A percentile compares a stretch with the other conserved stretches of the same genome.
These are phyloP conservation scores for Deakozyma indianensis DNA, from an alignment of 805 yeast species.

Conservation along the genomic window DNA sequence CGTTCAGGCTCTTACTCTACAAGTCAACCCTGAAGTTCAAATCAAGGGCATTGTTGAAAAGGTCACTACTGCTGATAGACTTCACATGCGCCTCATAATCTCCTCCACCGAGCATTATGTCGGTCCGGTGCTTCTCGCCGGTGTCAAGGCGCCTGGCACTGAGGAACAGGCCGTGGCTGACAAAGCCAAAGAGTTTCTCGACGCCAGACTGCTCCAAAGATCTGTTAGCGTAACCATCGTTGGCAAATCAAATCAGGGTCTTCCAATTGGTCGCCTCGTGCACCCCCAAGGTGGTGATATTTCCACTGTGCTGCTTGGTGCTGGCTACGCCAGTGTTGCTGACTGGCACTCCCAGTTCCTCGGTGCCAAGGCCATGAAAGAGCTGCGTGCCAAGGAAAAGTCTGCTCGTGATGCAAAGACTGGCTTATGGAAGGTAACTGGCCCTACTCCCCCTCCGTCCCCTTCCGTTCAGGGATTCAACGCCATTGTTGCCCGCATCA, in stretches of 20 bases:
- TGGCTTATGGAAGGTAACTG: slow-evolving; percentile 39
- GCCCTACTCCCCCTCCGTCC: slow-evolving; percentile 10
- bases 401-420: slow-evolving; percentile 40
- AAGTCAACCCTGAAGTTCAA: slow-evolving; percentile 13
- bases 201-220: slow-evolving; percentile 46
- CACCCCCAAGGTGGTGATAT: slow-evolving; percentile 66
- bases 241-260: slow-evolving; percentile 40
- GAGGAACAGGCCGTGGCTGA: slow-evolving; percentile 45
- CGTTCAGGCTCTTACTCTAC: slow-evolving; percentile 9
- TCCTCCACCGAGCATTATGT: slow-evolving; percentile 38
- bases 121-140: slow-evolving; percentile 55
- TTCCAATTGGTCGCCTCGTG: slow-evolving; percentile 31
- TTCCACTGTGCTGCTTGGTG: slow-evolving; percentile 47
- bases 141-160: slow-evolving; percentile 44
- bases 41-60: slow-evolving; percentile 53
- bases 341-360: slow-evolving; percentile 67
- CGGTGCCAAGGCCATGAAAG: slow-evolving; percentile 50
- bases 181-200: slow-evolving; percentile 51
- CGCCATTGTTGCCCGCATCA: slow-evolving; percentile 44
- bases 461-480: slow-evolving; percentile 34
- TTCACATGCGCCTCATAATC: slow-evolving; percentile 43
- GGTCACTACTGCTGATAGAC: slow-evolving; percentile 65
- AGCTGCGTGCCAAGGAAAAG: slow-evolving; percentile 50
- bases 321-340: slow-evolving; percentile 59
- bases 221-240: slow-evolving; percentile 41